These are phyloP conservation scores for Aspergillus aculeatus DNA, from an alignment of 2,329 filamentous ascomycete species.

Conservation along the genomic window DNA sequence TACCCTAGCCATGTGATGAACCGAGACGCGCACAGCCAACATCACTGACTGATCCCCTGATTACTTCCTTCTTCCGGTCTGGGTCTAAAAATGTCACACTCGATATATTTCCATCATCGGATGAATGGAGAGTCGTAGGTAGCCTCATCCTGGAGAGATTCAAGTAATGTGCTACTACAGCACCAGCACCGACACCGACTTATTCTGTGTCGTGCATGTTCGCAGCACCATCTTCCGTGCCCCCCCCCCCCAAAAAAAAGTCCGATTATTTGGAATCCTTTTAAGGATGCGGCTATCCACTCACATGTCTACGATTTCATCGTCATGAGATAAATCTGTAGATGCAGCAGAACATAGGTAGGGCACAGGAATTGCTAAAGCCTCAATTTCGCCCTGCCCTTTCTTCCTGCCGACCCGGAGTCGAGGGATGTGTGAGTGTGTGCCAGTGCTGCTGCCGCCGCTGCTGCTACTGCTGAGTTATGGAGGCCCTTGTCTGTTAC, in stretches of 20 bases:
- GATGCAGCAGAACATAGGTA: not conserved
- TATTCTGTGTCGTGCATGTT: not conserved
- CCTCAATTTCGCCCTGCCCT: not conserved
- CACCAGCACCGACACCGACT: not conserved
- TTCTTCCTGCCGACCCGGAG: not conserved
- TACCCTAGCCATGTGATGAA: slow-evolving; percentile 16
- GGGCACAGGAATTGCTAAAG: not conserved
- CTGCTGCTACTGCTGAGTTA: too few relatives aligned
- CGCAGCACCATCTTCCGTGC: not conserved
- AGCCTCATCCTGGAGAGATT: not conserved
- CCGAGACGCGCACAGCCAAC: not conserved
- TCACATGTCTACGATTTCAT: not conserved
- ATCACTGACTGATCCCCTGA: not conserved
- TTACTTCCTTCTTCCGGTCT: not conserved
- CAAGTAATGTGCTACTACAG: not conserved
- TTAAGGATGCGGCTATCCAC: not conserved
- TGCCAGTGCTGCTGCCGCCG: too few relatives aligned
- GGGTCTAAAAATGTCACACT: not conserved
- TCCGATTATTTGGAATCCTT: not conserved
- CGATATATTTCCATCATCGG: not conserved
- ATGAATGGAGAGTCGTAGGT: not conserved
- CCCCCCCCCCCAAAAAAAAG: not conserved
- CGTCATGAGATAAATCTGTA: not conserved
- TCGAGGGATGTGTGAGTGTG: not conserved
- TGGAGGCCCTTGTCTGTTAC: too few relatives aligned